These are phyloP conservation scores for Afroboletus lepidellus DNA, from an alignment of 1,284 basidiomycete genomes.

Conservation along the genomic window DNA sequence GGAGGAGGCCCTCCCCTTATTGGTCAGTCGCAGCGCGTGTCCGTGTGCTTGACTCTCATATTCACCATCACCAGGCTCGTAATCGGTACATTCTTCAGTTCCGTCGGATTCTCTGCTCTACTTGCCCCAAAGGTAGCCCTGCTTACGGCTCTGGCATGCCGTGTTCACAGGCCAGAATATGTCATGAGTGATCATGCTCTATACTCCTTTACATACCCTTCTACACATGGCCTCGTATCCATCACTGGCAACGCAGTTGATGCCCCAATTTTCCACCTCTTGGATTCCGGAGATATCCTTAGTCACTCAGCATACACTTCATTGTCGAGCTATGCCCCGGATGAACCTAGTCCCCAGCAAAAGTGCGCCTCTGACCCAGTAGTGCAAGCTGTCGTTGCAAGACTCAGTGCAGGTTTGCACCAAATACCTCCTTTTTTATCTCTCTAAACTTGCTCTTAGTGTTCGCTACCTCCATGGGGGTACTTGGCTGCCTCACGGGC, in stretches of 20 bases:
- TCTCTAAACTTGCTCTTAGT: conserved; percentile 35
- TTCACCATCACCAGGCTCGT: conserved; percentile 49
- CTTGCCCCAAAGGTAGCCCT: conserved; percentile 66
- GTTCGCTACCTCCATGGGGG: conserved; percentile 67
- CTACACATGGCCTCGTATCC: not conserved
- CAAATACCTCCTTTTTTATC: conserved; percentile 1
- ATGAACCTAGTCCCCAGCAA: conserved; percentile 19
- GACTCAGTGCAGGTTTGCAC: conserved; percentile 54
- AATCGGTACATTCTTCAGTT: conserved; percentile 48
- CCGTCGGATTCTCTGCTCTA: conserved; percentile 53
- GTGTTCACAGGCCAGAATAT: conserved; percentile 52
- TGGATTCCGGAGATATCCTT: not conserved
- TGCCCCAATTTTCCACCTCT: not conserved
- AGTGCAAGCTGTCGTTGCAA: conserved; percentile 72
- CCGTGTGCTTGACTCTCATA: not conserved
- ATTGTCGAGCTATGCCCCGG: not conserved
- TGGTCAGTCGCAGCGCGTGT: conserved; percentile 48
- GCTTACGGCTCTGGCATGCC: conserved; percentile 57
- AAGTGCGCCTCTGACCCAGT: conserved; percentile 68
- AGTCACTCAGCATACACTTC: not conserved
- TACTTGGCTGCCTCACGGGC: conserved; percentile 72
- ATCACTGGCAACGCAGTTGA: not conserved
- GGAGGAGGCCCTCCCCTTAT: conserved; percentile 63
- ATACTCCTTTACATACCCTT: not conserved
- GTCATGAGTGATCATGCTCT: conserved; percentile 17